These are phyloP conservation scores for Neopestalotiopsis sp. DNA, from an alignment of 2,329 filamentous ascomycete genomes.

Conservation along the genomic window DNA sequence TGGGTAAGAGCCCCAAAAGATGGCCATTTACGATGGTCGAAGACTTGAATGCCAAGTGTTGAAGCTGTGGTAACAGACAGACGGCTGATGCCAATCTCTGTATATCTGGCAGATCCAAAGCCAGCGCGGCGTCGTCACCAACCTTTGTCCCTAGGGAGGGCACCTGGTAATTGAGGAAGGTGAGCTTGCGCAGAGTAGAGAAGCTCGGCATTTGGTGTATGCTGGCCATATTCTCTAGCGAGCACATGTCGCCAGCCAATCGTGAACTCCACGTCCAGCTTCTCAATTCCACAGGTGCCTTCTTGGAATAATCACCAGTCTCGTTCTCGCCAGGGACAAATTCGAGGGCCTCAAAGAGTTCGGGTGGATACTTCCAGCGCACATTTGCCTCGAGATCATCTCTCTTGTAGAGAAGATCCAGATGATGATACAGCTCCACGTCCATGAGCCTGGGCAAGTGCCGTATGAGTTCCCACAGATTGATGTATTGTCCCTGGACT, in stretches of 20 bases:
- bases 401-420: constrained; percentile 72
- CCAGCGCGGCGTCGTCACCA: constrained; percentile 16
- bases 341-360: constrained; percentile 69
- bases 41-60: constrained; percentile 73
- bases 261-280: constrained; percentile 69
- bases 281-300: constrained; percentile 42
- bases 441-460: constrained; percentile 70
- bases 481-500: constrained; percentile 40
- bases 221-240: constrained; percentile 52
- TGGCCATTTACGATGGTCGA: constrained; percentile 73
- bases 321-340: constrained; percentile 49
- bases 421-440: constrained; percentile 73
- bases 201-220: constrained; percentile 65
- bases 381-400: constrained; percentile 56
- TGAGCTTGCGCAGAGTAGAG: constrained; percentile 56
- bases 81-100: constrained; percentile 53
- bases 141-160: constrained; percentile 49
- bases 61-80: constrained; percentile 63
- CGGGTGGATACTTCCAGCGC: constrained; percentile 72
- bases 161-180: constrained; percentile 68
- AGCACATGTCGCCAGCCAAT: constrained; percentile 50
- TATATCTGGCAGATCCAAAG: constrained; percentile 35
- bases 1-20: constrained; percentile 73
- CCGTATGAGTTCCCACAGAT: constrained; percentile 63
- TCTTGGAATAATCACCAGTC: constrained; percentile 31